Conservation (phyloP, 495 filamentous ascomycete genomes). For the Daldinia concentrica region DNA sequence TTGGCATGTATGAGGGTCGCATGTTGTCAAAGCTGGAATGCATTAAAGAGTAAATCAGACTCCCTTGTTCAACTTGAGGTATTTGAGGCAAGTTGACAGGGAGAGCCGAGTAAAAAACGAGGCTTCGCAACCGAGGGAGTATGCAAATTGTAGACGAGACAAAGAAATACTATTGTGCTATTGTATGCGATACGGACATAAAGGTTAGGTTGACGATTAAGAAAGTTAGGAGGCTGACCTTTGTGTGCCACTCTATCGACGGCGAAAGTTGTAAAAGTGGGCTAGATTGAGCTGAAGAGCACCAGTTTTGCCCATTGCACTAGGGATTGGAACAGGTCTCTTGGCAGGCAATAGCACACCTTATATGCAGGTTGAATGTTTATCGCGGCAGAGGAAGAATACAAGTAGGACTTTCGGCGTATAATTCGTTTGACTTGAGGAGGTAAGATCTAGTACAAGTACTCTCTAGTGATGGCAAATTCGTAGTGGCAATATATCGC, state of each 20-base stretch:
- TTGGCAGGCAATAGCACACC: constrained; percentile 5
- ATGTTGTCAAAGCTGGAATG: not conserved
- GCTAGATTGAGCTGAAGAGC: constrained; percentile 32
- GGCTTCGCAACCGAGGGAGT: not conserved
- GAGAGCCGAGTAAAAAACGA: not conserved
- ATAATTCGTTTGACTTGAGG: not conserved
- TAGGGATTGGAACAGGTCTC: constrained; percentile 4
- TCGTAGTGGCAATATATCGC: not conserved
- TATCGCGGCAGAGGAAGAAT: constrained; percentile 1
- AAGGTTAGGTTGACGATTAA: not conserved
- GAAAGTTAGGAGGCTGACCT: constrained; percentile 11
- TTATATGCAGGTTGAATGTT: constrained; percentile 6
- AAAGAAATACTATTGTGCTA: constrained; percentile 9
- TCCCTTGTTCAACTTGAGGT: constrained; percentile 1
- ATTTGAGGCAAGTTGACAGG: not conserved
- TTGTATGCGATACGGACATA: not conserved
- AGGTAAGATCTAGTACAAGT: not conserved
- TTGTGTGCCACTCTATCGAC: constrained; percentile 35
- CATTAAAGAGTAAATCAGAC: not conserved
- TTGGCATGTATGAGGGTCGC: not conserved
- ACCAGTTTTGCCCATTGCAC: constrained; percentile 42
- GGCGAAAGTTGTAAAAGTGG: constrained; percentile 31
- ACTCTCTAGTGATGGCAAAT: not conserved
- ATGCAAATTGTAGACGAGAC: not conserved
- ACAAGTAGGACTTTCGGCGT: not conserved